Evolutionary conservation across 2,329 filamentous ascomycete species (phyloP), one percentile per base, ranked within the genome.

Genomic region (Ophiocordyceps sinensis): DNA sequence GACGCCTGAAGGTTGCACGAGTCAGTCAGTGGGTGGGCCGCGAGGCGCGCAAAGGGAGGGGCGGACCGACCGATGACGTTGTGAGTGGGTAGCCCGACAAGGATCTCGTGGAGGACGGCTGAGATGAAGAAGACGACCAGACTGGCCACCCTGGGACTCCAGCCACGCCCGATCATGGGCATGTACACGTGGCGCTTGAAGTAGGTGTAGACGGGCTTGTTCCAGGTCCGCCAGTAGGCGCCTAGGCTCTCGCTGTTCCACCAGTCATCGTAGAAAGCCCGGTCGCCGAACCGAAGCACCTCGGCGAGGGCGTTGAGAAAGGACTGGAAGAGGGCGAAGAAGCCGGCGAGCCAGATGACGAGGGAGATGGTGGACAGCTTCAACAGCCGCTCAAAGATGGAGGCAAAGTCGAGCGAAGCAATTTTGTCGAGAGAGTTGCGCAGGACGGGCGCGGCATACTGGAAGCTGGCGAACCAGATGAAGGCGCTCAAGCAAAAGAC

Each of bases 221-320:
- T 98, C 91, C 91, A 98, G 1, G 82, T 84, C 19, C 88, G 79
- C 89, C 89, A 95, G 66, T 98, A 98, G 5, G 73, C 74, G 29
- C 88, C 85, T 7, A 96, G 69, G 49, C 80, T 87, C 41, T 80
- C 79, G 48, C 80, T 85, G 56, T 98, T 98, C 91, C 91, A 98
- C 91, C 91, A 98, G 55, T 94, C 87, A 31, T 85, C 82, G 60
- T 98, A 98, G 60, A 98, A 98, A 40, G 88, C 83, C 28, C 91
- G 77, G 58, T 98, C 91, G 15, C 82, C 91, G 53, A 98, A 98
- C 36, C 75, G 73, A 67, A 86, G 82, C 12, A 96, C 67, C 60
- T 98, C 91, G 4, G 89, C 89, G 17, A 96, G 67, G 0, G 86
- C 86, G 54, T 98, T 98, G 39, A 98, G 67, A 45, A 85, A 80